Evolutionary conservation across 495 filamentous ascomycete genomes (phyloP).

Genomic region (Talaromyces adpressus): DNA sequence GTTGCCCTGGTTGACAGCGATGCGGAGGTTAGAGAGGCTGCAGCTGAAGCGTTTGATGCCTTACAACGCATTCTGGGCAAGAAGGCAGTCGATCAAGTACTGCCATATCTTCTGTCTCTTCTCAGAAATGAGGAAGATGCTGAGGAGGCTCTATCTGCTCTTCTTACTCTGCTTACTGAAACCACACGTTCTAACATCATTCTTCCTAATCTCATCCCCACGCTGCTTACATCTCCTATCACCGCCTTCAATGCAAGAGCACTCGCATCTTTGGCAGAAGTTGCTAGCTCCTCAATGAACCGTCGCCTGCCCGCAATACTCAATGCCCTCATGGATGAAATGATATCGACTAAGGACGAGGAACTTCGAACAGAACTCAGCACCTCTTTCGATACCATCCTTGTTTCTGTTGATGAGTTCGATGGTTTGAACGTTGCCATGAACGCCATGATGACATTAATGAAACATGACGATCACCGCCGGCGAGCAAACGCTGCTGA

Average conservation of each 20-base stretch:
- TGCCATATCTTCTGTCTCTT: slow-evolving; percentile 84
- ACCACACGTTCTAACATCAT: slow-evolving; percentile 93
- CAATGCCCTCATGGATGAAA: slow-evolving; percentile 88
- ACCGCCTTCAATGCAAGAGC: slow-evolving; percentile 90
- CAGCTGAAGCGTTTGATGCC: slow-evolving; percentile 93
- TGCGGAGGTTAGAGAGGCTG: slow-evolving; percentile 86
- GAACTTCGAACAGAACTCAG: slow-evolving; percentile 68
- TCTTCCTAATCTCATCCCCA: slow-evolving; percentile 90
- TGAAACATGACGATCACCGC: slow-evolving; percentile 88
- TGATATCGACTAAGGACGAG: slow-evolving; percentile 69
- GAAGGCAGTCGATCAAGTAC: slow-evolving; percentile 85
- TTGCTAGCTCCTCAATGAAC: slow-evolving; percentile 83
- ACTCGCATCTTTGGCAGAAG: slow-evolving; percentile 83
- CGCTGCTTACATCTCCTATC: slow-evolving; percentile 82
- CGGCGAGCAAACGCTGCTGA: slow-evolving; percentile 69
- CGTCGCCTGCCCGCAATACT: slow-evolving; percentile 81
- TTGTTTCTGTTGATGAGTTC: slow-evolving; percentile 89
- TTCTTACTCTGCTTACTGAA: slow-evolving; percentile 89
- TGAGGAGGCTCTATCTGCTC: slow-evolving; percentile 83
- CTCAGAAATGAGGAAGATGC: slow-evolving; percentile 79
- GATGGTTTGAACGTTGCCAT: slow-evolving; percentile 93
- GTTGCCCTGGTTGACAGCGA: slow-evolving; percentile 88
- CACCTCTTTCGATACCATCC: slow-evolving; percentile 73
- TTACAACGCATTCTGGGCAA: slow-evolving; percentile 91
- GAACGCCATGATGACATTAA: slow-evolving; percentile 78